Evolutionary conservation across 2,329 filamentous ascomycete genomes (phyloP).

Genomic region (Hypoxylon sp.): DNA sequence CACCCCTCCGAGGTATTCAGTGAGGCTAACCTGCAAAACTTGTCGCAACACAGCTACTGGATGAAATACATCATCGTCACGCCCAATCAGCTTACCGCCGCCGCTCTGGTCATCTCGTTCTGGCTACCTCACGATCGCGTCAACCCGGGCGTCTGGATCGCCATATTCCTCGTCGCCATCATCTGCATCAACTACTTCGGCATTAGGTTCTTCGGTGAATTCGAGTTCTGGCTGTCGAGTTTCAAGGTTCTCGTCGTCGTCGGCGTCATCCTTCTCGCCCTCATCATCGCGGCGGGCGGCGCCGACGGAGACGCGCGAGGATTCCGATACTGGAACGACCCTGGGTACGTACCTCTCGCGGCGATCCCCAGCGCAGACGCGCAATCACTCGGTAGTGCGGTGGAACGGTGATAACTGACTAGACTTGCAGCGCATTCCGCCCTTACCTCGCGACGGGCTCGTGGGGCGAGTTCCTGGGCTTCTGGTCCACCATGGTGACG

Average conservation of each 20-base stretch:
- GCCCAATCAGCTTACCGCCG: conserved; percentile 84
- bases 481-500: conserved; percentile 77
- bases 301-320: conserved; percentile 68
- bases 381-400: conserved; percentile 23
- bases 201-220: conserved; percentile 73
- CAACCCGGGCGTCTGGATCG: conserved; percentile 82
- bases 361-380: conserved; percentile 21
- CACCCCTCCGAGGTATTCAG: not conserved
- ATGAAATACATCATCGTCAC: conserved; percentile 86
- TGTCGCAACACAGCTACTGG: conserved; percentile 57
- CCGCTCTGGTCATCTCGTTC: conserved; percentile 79
- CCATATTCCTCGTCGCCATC: conserved; percentile 71
- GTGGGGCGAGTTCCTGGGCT: conserved; percentile 64
- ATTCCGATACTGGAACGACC: conserved; percentile 71
- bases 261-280: conserved; percentile 69
- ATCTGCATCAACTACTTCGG: conserved; percentile 74
- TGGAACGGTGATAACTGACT: conserved; percentile 22
- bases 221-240: conserved; percentile 68
- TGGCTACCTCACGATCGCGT: conserved; percentile 73
- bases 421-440: conserved; percentile 55
- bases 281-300: conserved; percentile 70
- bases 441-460: conserved; percentile 53
- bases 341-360: conserved; percentile 55
- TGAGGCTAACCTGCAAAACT: conserved; percentile 1
- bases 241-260: conserved; percentile 75